Evolutionary conservation across 2,329 filamentous ascomycete genomes (phyloP).

Genomic region (Fusarium pilosicola): DNA sequence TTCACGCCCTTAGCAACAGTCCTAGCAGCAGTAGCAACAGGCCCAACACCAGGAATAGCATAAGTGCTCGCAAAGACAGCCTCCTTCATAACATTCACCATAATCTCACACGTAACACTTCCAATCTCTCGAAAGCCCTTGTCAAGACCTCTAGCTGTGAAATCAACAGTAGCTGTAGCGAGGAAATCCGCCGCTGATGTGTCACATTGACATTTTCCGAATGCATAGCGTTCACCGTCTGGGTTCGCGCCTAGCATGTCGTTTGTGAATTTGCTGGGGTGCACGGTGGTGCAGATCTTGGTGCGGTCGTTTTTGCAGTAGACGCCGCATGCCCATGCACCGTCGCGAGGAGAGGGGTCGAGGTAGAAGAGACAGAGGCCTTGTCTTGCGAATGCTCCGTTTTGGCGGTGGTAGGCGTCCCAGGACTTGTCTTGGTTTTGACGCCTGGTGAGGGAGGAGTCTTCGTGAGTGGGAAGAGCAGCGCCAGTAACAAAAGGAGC

Average conservation of each 20-base stretch:
- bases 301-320: neutral
- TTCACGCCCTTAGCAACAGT: neutral
- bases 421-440: neutral
- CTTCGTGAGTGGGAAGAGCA: neutral
- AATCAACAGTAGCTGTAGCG: neutral
- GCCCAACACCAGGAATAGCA: neutral
- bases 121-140: neutral
- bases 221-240: neutral
- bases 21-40: neutral
- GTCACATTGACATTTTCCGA: neutral
- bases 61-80: neutral
- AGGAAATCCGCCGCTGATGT: neutral
- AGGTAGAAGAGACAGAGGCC: neutral
- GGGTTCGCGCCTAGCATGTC: neutral
- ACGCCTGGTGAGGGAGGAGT: neutral
- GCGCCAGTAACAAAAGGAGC: accelerated
- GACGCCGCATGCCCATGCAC: neutral
- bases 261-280: neutral
- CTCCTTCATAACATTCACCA: neutral
- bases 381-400: neutral
- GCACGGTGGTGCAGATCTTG: neutral
- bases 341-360: neutral
- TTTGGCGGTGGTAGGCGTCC: neutral
- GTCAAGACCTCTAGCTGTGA: neutral
- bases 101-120: neutral